These are phyloP conservation scores for Entrophospora sp. DNA, from an alignment of 192 early-diverging fungal genomes.

Conservation along the genomic window DNA sequence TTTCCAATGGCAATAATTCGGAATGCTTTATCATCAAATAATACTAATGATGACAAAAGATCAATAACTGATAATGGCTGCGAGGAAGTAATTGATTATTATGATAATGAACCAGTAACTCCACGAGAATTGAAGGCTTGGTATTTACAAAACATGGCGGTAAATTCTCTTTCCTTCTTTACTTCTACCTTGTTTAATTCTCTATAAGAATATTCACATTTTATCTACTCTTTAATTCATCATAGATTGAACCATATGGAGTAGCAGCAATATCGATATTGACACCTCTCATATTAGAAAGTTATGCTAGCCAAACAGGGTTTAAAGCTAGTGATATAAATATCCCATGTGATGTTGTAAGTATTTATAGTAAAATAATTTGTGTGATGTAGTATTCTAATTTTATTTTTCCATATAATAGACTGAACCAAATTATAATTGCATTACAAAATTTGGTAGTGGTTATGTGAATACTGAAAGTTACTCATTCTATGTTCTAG, in stretches of 20 bases:
- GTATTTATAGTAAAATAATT: background rate
- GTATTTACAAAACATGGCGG: background rate
- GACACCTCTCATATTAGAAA: conserved; percentile 4
- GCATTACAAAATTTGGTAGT: conserved; percentile 24
- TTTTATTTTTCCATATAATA: background rate
- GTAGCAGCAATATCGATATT: background rate
- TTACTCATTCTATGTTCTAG: conserved; percentile 31
- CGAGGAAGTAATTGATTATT: no score
- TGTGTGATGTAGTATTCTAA: background rate
- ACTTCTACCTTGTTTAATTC: background rate
- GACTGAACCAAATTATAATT: conserved; percentile 11
- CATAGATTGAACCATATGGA: background rate
- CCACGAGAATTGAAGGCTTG: background rate
- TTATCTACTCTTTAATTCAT: no score
- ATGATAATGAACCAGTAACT: no score
- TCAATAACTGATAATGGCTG: no score
- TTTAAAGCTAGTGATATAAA: background rate
- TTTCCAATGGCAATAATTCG: no score
- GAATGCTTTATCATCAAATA: no score
- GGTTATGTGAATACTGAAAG: conserved; percentile 27
- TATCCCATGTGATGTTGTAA: background rate
- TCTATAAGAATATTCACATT: background rate
- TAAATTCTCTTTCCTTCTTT: background rate
- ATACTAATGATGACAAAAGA: no score
- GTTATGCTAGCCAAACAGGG: background rate